Base-by-base conservation (phyloP, 768 basidiomycete species). In the Dictyophora rubrovolvata region DNA sequence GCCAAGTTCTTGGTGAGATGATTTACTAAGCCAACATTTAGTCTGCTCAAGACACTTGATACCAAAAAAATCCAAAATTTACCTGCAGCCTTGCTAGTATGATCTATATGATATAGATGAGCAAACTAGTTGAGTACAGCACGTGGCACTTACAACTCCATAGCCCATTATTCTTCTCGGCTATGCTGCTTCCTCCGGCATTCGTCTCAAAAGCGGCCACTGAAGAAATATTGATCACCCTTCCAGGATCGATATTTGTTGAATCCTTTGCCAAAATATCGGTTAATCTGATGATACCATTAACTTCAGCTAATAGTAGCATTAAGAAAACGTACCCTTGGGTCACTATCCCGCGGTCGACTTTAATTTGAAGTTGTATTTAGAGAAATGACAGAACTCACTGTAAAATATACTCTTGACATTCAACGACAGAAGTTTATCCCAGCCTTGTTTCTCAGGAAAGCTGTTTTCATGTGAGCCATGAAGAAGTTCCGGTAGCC, bases 91-190 rank as follows among this genome's bases (percentile, higher is more conserved):
- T 92, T 92, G 70, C 87, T 89, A 7, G 88, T 75, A 64, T 83
- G 80, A 68, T 92, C 89, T 92, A 62, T 22, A 54, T 50, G 55
- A 48, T n/a, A 46, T 1, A 34, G n/a, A 20, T 2, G 10, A n/a
- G 18, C 33, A 23, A 14, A 9, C 16, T n/a, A n/a, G n/a, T n/a
- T n/a, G n/a, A n/a, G n/a, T n/a, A n/a, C n/a, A n/a, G n/a, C n/a
- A n/a, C n/a, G n/a, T n/a, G n/a, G n/a, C n/a, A 81, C 87, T 60
- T 62, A 91, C 89, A 92, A 65, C 83, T 84, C 84, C 86, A 93
- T 9, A 85, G 81, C 3, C 89, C 90, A 28, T 72, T 77, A 0
- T 84, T 86, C 1, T 68, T 70, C 1, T 69, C 71, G 21, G 84
- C 81, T 21, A 90, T 65, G 0, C 69, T 59, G 55, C 67, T 64